Conservation (phyloP, 2,329 filamentous ascomycete genomes). For the Gaeumannomyces sp. region DNA sequence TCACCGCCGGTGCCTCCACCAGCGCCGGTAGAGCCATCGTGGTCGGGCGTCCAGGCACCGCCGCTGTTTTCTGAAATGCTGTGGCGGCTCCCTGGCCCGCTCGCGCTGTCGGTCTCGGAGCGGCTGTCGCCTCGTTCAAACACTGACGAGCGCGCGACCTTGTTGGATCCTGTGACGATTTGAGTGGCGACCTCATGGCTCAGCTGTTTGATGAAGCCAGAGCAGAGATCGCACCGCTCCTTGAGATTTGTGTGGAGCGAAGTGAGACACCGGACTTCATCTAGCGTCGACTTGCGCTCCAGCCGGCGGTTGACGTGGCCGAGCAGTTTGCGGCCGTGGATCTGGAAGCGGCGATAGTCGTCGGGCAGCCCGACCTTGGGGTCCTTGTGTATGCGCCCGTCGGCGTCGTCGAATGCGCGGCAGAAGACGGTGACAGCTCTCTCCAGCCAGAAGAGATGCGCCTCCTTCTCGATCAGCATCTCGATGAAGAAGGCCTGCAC, state of each 20-base stretch:
- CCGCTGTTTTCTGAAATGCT: slow-evolving; percentile 21
- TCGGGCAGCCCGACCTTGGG: slow-evolving; percentile 38
- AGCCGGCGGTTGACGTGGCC: slow-evolving; percentile 28
- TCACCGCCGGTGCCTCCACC: not conserved
- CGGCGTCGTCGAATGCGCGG: slow-evolving; percentile 40
- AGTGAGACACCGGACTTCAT: slow-evolving; percentile 14
- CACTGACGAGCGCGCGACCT: slow-evolving; percentile 34
- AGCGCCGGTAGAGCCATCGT: not conserved
- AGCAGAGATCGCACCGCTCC: slow-evolving; percentile 30
- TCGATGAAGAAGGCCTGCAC: slow-evolving; percentile 49
- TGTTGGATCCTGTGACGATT: slow-evolving; percentile 27
- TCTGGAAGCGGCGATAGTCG: slow-evolving; percentile 45
- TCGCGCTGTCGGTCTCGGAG: slow-evolving; percentile 35
- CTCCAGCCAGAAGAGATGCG: slow-evolving; percentile 42
- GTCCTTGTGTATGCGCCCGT: slow-evolving; percentile 35
- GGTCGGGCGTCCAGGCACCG: not conserved
- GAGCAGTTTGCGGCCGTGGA: slow-evolving; percentile 43
- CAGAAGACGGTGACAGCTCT: slow-evolving; percentile 42
- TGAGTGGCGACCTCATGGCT: slow-evolving; percentile 33
- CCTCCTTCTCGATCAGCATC: slow-evolving; percentile 33
- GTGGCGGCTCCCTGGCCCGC: slow-evolving; percentile 29
- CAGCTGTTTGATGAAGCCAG: slow-evolving; percentile 35
- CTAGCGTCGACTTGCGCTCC: slow-evolving; percentile 23
- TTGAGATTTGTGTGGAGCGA: slow-evolving; percentile 29
- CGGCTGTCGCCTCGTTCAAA: slow-evolving; percentile 42